Evolutionary conservation across 2,329 filamentous ascomycete genomes (phyloP), one percentile per base, ranked within the genome.

Genomic region (Gnomoniopsis sp.): DNA sequence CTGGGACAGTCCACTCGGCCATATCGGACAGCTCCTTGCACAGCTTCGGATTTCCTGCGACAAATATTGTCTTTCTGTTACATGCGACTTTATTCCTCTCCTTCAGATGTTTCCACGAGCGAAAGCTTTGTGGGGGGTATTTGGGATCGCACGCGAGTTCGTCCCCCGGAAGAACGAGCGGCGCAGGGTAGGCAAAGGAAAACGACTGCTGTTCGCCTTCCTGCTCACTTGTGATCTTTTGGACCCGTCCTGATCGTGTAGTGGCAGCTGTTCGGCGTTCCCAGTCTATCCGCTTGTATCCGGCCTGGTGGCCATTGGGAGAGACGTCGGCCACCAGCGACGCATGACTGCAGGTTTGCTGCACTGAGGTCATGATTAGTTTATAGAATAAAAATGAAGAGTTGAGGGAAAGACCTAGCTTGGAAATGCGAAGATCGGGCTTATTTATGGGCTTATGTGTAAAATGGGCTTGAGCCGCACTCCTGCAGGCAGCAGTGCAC

Each of bases 111-210:
- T 75, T 62, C 83, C 84, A 88, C 0, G 75, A 74, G 30, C 74
- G 72, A 46, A 84, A 72, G 43, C 75, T 80, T 62, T 89, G 85
- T 0, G 79, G 70, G 1, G 77, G 73, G 43, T 75, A 76, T 6
- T 78, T 72, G 1, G 81, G 79, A 43, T 88, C 79, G 36, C 75
- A 69, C 0, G 79, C 77, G 1, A 89, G 73, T 21, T 83, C 82
- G 65, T 88, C 86, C 2, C 73, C 76, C 0, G 86, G 86, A 0
- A 89, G 71, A 0, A 87, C 72, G 6, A 89, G 67, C 0, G 86
- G 84, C 0, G 74, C 82, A 0, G 85, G 86, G 61, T 87, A 89
- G 0, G 73, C 70, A 34, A 59, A 64, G 0, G 58, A 55, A 21
- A 72, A 63, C 10, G 60, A 60, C 48, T 53, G 59, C 6, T 66